Percentiles rank a stretch among this genome's conserved stretches.
These are phyloP conservation scores for Neohortaea acidophila DNA, from an alignment of 495 filamentous ascomycete species.

Conservation along the genomic window DNA sequence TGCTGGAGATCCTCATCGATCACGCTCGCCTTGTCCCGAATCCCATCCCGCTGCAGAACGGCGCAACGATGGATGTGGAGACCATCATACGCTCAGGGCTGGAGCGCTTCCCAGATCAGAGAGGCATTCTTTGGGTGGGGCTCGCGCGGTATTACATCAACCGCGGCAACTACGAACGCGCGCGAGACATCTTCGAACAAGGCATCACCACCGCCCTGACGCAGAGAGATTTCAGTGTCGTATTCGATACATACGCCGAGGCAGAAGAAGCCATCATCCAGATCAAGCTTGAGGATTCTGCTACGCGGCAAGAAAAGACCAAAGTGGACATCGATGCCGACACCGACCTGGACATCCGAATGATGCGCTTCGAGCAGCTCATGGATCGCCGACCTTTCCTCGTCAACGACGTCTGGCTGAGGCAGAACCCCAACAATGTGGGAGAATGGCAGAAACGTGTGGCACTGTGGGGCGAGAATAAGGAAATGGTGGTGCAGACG, in stretches of 20 bases:
- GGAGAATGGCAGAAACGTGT: constrained; percentile 95
- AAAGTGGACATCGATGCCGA: constrained; percentile 74
- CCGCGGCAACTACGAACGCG: constrained; percentile 77
- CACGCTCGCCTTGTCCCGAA: constrained; percentile 69
- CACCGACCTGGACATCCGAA: constrained; percentile 89
- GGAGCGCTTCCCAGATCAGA: constrained; percentile 79
- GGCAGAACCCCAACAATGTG: constrained; percentile 95
- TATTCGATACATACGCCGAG: constrained; percentile 93
- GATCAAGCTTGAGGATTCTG: constrained; percentile 75
- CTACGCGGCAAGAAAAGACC: constrained; percentile 65
- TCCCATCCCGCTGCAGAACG: constrained; percentile 11
- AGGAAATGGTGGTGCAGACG: constrained; percentile 76
- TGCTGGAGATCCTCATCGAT: constrained; percentile 91
- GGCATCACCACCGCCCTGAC: constrained; percentile 98
- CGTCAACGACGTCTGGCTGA: constrained; percentile 85
- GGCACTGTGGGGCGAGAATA: constrained; percentile 88
- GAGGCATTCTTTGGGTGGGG: constrained; percentile 92
- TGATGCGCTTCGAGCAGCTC: constrained; percentile 94
- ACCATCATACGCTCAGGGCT: constrained; percentile 89
- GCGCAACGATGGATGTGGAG: constrained; percentile 77
- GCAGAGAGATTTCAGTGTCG: constrained; percentile 90
- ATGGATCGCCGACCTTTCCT: constrained; percentile 97
- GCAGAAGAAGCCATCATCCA: constrained; percentile 95
- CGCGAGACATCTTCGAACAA: constrained; percentile 89
- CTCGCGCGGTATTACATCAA: constrained; percentile 96